Base-by-base conservation (phyloP, 2,329 filamentous ascomycete genomes). In the Xylariaceae sp. region DNA sequence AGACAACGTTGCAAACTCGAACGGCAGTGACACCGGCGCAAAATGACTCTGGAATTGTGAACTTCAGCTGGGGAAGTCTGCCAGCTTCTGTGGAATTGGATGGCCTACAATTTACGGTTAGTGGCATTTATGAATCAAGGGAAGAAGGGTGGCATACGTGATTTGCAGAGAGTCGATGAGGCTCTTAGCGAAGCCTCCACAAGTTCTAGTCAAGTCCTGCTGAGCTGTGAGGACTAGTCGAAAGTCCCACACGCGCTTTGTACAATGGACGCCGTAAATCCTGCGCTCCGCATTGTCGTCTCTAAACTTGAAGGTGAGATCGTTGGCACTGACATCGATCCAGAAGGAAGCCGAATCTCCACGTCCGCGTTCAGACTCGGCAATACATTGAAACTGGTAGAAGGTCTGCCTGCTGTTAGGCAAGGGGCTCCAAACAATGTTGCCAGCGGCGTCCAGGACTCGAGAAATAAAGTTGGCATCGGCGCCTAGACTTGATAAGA, bases 191-290 rank as follows among this genome's bases (percentile, higher is more conserved):
- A 67, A 66, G 3, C 10, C 12, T 6, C 43, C 46, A 43, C 40
- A 65, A 4, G 19, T 33, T n/a, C 57, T 44, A 1, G 49, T 44
- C 22, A 66, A 40, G 44, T 61, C 42, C 15, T 52, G 49, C 18
- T 53, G 50, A 22, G 45, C 51, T 1, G 57, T 53, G 10, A 67
- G 43, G 2, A 49, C 43, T 12, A 64, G 42, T 42, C 52, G 50
- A 38, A 66, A 63, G 44, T 67, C 65, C 58, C 62, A 66, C 6
- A 48, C 41, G 1, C 59, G 57, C 38, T 61, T 57, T 12, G 58
- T 55, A 46, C 64, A 66, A 40, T 65, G 58, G 7, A 65, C 54
- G 10, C 55, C 57, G 33, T 65, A 51, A 27, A 36, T 52, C n/a
- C 46, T 55, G 6, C 49, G 40, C 2, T 54, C 50, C 1, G 45